Percentiles rank a stretch among this genome's conserved stretches.
phyloP scores from a whole-genome alignment of 2,329 filamentous ascomycete species.

The Exophiala sp. region DNA sequence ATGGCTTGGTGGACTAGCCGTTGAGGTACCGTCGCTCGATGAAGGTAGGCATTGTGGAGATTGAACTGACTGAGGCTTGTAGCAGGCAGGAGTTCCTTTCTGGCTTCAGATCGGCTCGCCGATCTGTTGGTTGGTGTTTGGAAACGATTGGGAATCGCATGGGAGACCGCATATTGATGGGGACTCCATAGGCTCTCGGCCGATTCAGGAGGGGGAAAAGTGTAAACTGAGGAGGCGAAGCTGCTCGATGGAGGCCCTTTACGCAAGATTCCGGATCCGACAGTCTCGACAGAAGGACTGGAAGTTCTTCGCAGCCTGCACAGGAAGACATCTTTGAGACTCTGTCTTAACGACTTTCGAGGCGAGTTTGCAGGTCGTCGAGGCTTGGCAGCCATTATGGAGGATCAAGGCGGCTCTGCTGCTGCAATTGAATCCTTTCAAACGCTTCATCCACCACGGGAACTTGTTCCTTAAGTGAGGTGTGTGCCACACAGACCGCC shows the following conservation, averaged over 20 bases:
- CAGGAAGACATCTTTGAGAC: conserved; percentile 26
- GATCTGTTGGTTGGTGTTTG: conserved; percentile 8
- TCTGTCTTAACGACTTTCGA: conserved; percentile 25
- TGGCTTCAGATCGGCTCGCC: background rate
- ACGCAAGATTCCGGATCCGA: conserved; percentile 26
- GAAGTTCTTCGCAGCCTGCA: conserved; percentile 14
- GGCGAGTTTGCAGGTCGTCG: conserved; percentile 6
- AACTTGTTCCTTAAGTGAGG: background rate
- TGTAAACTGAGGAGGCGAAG: conserved; percentile 11
- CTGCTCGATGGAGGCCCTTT: conserved; percentile 13
- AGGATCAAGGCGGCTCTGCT: background rate
- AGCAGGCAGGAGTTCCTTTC: conserved; percentile 20
- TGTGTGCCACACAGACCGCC: background rate
- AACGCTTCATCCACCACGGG: background rate
- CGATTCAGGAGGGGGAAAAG: conserved; percentile 16
- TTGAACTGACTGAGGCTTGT: conserved; percentile 24
- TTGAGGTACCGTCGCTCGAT: conserved; percentile 12
- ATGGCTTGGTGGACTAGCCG: conserved; percentile 10
- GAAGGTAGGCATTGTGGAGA: conserved; percentile 23
- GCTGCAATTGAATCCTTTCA: background rate
- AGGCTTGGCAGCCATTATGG: conserved; percentile 18
- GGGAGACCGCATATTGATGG: conserved; percentile 17
- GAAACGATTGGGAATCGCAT: conserved; percentile 13
- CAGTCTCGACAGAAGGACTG: conserved; percentile 11
- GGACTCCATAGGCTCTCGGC: conserved; percentile 17